Evolutionary conservation across 1,139 yeast genomes (phyloP), one percentile per base, ranked within the genome.

Genomic region (Pneumocystis carinii): DNA sequence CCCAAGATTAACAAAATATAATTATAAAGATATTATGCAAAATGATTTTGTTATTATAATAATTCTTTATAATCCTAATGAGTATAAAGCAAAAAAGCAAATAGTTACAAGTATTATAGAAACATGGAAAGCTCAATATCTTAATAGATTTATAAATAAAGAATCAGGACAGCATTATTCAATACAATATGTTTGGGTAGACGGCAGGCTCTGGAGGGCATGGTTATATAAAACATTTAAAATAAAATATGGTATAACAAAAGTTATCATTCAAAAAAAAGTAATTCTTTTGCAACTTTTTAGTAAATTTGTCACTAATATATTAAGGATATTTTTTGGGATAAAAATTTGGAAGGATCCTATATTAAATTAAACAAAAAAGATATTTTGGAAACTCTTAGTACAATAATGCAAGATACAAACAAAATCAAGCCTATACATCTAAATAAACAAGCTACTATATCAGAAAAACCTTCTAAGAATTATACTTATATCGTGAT

Each of bases 121-220:
- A 29, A 68, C 67, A 27, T 69, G 65, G 64, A 65, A 67, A 38
- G 72, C 70, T 61, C 69, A 69, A 39, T 68, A 70, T 37, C 70
- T 70, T 17, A 67, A 67, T 14, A 69, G 68, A 39, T 70, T 66
- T 56, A 68, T 68, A 61, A 70, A 70, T 24, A 71, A 66, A 29
- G 66, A 68, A 37, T 72, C 70, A 53, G 71, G 70, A 61, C 70
- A 69, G 10, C 36, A 67, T 29, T 66, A 69, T 37, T 67, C 68
- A 35, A 73, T 73, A 8, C 75, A 75, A 24, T 73, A 74, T 64
- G 75, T 75, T 3, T 75, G 76, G 76, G 72, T 75, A 60, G 75
- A 75, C 64, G 74, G 74, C 8, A 67, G 71, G 17, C 72, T 72
- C 63, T 74, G 76, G 75, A 73, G 71, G 62, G 68, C 74, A 15